Evolutionary conservation across 768 basidiomycete species (phyloP).

Genomic region (Podaxis mareebaensis): DNA sequence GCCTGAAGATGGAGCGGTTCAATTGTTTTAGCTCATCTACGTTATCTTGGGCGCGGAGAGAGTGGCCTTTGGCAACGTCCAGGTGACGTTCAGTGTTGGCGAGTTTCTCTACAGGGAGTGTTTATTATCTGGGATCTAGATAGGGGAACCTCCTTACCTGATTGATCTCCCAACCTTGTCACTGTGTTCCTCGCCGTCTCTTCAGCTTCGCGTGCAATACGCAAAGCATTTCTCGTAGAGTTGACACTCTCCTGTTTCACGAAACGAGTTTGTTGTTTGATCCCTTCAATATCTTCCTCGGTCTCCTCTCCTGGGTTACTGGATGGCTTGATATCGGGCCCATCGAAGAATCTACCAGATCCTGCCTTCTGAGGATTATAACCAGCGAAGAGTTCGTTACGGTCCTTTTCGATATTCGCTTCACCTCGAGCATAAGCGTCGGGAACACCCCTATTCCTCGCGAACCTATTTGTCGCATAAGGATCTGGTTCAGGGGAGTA

Average conservation of each 20-base stretch:
- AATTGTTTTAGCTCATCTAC: slow-evolving; percentile 93
- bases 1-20: slow-evolving; percentile 93
- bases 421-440: slow-evolving; percentile 68
- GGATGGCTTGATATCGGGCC: slow-evolving; percentile 44
- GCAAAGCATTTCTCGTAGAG: slow-evolving; percentile 88
- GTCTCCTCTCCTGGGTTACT: slow-evolving; percentile 68
- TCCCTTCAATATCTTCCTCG: slow-evolving; percentile 90
- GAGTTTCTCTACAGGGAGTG: slow-evolving; percentile 61
- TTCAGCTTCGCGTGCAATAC: slow-evolving; percentile 94
- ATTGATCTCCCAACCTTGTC: slow-evolving; percentile 84
- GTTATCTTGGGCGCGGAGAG: slow-evolving; percentile 86
- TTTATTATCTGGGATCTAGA: not conserved
- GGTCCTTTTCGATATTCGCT: slow-evolving; percentile 62
- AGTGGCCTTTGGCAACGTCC: slow-evolving; percentile 88
- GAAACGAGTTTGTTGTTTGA: slow-evolving; percentile 88
- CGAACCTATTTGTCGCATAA: slow-evolving; percentile 46
- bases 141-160: slow-evolving; percentile 56
- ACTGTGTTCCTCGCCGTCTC: slow-evolving; percentile 91
- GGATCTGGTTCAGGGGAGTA: slow-evolving; percentile 21
- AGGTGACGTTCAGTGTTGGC: slow-evolving; percentile 95
- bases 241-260: slow-evolving; percentile 91
- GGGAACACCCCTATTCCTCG: slow-evolving; percentile 52
- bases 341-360: slow-evolving; percentile 72
- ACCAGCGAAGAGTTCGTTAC: slow-evolving; percentile 75
- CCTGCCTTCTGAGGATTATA: slow-evolving; percentile 61